phyloP scores from a whole-genome alignment of 2,329 filamentous ascomycete species.

The Bipolaris sorokiniana region DNA sequence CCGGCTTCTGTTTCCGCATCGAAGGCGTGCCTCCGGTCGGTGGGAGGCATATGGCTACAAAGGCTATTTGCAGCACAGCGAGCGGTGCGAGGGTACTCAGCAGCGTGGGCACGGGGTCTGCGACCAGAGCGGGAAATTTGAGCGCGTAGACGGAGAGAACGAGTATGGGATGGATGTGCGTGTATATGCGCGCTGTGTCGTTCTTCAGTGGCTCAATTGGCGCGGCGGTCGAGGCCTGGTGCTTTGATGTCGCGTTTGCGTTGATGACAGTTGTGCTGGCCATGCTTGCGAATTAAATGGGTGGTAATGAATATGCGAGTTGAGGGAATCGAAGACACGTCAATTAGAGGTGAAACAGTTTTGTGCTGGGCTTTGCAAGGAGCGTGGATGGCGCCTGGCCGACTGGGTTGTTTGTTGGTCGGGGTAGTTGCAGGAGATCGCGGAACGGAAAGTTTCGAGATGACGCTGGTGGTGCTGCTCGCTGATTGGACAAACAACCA shows the following conservation, averaged over 20 bases:
- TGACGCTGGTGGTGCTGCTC: constrained; percentile 25
- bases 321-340: background rate
- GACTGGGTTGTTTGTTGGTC: constrained; percentile 6
- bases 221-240: constrained; percentile 29
- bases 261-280: constrained; percentile 35
- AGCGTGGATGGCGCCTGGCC: constrained; percentile 33
- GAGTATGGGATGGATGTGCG: constrained; percentile 71
- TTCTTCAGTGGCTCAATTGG: constrained; percentile 58
- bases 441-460: constrained; percentile 23
- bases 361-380: constrained; percentile 11
- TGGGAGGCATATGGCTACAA: constrained; percentile 65
- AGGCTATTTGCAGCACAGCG: constrained; percentile 66
- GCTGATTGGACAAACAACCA: constrained; percentile 8
- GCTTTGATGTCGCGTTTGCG: constrained; percentile 28
- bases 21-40: constrained; percentile 51
- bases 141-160: constrained; percentile 68
- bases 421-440: constrained; percentile 21
- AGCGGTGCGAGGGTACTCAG: constrained; percentile 66
- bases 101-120: constrained; percentile 71
- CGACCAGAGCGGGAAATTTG: constrained; percentile 71
- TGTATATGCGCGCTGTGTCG: constrained; percentile 60
- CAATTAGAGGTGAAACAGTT: background rate
- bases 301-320: background rate
- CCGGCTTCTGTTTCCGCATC: constrained; percentile 61
- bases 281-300: constrained; percentile 22